Conservation (phyloP, 176 grass and related monocot genomes). For the Phoenix dactylifera region DNA sequence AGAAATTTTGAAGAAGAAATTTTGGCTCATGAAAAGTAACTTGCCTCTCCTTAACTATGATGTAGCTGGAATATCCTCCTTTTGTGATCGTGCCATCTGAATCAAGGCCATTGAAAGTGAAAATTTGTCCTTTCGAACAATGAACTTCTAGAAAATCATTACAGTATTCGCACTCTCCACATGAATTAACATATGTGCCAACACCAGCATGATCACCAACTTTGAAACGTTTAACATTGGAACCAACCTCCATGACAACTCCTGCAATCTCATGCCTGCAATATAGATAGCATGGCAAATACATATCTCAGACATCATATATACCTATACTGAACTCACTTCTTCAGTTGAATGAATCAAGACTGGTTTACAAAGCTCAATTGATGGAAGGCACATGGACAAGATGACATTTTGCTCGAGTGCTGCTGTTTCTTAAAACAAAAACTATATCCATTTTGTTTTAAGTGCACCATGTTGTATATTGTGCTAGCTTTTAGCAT, state of each 20-base stretch:
- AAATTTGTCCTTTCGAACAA: slow-evolving; percentile 25
- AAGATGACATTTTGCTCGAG: no score
- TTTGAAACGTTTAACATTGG: slow-evolving; percentile 43
- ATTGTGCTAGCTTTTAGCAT: no score
- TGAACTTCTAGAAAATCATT: slow-evolving; percentile 38
- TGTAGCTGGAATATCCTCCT: slow-evolving; percentile 77
- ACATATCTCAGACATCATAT: no score
- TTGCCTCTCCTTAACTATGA: slow-evolving; percentile 65
- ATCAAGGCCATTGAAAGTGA: slow-evolving; percentile 56
- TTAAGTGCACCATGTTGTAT: no score
- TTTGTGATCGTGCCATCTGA: slow-evolving; percentile 60
- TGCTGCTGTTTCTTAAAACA: no score
- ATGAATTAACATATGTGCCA: slow-evolving; percentile 59
- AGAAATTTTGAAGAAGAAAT: neutral
- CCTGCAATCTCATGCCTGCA: slow-evolving; percentile 76
- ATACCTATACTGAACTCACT: no score
- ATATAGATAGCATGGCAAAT: neutral
- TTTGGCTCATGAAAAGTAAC: neutral
- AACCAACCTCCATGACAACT: slow-evolving; percentile 56
- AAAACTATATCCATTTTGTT: no score
- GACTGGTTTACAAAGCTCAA: no score
- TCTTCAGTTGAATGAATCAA: no score
- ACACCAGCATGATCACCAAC: slow-evolving; percentile 59
- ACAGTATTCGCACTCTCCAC: slow-evolving; percentile 48
- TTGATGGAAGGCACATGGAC: no score